Base-by-base conservation (phyloP, 1,284 basidiomycete species). In the Papiliotrema terrestris region DNA sequence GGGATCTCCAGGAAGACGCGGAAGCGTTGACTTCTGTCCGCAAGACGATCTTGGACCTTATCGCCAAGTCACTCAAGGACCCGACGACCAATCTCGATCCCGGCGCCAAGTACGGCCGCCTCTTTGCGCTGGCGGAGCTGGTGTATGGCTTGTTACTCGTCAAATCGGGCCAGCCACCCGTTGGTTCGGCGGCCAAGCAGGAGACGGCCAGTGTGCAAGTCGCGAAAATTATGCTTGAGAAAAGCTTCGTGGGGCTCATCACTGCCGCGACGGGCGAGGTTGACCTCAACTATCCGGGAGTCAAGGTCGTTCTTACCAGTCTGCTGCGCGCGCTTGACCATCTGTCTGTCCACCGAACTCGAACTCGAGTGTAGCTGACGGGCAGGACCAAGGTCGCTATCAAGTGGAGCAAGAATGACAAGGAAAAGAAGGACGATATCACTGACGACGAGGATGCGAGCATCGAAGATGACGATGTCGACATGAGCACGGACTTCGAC, bases 171-270 rank as follows among this genome's bases (percentile, higher is more conserved):
- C 29, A 32, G 29, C 29, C 29, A 32, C 29, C 29, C 29, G 29
- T 32, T 11, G 29, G 29, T 11, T 79, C 68, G 17, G 58, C 65
- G 8, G 66, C 70, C 43, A 62, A 83, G 32, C 81, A 83, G 56
- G 89, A 94, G 43, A 94, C 96, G 49, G 81, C 84, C 13, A 87
- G 88, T 2, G 87, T 93, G 17, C 93, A 97, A 61, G 83, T 98
- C 55, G 92, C 96, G 42, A 98, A 98, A 79, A 83, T 94, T 60
- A 98, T 99, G 96, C 79, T 99, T 45, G 96, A 99, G 80, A 97
- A 98, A 80, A 92, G 91, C 71, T 96, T 90, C 67, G 96, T 98
- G 20, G 83, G 88, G 6, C 86, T 88, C 3, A 80, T 99, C 35
- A 98, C 96, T 0, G 87, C 82, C 49, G 88, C 92, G 13, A 81